Percentiles rank a stretch among this genome's conserved stretches.
Evolutionary conservation across 192 early-diverging fungal genomes (phyloP).

Genomic region (Kappamyces sp.): DNA sequence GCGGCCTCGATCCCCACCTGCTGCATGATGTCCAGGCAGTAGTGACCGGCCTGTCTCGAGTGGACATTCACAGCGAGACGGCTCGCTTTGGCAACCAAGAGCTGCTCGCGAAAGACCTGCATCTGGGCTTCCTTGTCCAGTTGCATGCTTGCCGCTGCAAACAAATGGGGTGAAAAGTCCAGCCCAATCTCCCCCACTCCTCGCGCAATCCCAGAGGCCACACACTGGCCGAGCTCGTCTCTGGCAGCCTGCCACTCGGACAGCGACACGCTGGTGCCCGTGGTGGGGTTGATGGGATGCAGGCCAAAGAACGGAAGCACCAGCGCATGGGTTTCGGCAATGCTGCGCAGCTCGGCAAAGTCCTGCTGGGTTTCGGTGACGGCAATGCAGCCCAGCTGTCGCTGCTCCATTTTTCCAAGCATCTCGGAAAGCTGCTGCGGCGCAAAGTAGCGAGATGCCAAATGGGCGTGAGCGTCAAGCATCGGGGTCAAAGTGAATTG

Average conservation of each 20-base stretch:
- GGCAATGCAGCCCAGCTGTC: conserved; percentile 1
- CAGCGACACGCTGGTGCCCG: not conserved
- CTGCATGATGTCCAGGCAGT: conserved; percentile 35
- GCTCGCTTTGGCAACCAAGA: conserved; percentile 22
- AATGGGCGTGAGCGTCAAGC: conserved; percentile 14
- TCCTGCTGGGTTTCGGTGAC: conserved; percentile 3
- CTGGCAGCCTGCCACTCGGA: not conserved
- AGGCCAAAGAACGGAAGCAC: conserved; percentile 9
- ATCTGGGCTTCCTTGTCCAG: conserved; percentile 24
- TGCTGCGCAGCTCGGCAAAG: not conserved
- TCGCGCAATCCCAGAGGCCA: not conserved
- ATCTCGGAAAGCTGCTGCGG: not conserved
- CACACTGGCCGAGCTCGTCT: not conserved
- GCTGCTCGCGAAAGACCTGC: conserved; percentile 30
- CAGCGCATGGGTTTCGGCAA: not conserved
- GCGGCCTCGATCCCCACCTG: conserved; percentile 18
- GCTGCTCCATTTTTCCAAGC: not conserved
- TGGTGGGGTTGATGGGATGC: conserved; percentile 3
- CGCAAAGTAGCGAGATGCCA: conserved; percentile 1
- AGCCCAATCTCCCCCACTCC: conserved; percentile 43
- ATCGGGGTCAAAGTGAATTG: no score
- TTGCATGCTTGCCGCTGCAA: conserved; percentile 1
- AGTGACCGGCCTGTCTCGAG: conserved; percentile 44
- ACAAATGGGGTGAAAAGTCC: conserved; percentile 41
- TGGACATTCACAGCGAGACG: conserved; percentile 40